Evolutionary conservation across 257 asterid genomes (phyloP), one percentile per base, ranked within the genome.

Genomic region (Fraxinus quadrangulata): DNA sequence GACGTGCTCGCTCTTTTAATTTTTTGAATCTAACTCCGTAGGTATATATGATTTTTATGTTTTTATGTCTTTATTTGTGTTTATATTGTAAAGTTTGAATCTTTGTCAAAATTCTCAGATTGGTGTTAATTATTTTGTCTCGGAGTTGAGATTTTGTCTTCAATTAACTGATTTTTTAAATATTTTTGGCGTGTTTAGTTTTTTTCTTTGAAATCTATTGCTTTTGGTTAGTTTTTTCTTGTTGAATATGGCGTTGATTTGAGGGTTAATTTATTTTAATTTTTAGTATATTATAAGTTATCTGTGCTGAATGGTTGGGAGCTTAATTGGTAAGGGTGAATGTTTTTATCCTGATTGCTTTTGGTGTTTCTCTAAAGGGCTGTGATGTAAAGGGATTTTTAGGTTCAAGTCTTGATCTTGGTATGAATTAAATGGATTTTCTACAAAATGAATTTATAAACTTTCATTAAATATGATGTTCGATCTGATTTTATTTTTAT

Each of bases 31-130:
- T 47, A 56, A 63, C 34, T 66, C 74, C 49, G 17, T 71, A 17
- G 33, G 68, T 40, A 19, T 42, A 30, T 78, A 17, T 40, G 21
- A 31, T 51, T 42, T 67, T 17, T 10, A 16, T 23, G 0, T 26
- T 26, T 80, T 37, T 33, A 13, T 61, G n/a, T 42, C 56, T 71
- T 42, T 70, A 2, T 56, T 24, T 42, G 6, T 31, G 30, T 70
- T n/a, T 26, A 51, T 54, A 56, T 6, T 75, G 76, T 70, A 61
- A 78, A 85, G 83, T 80, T 84, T 56, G 85, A 81, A 81, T 79
- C 79, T 81, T 82, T 82, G 85, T 54, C 75, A 69, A 65, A 74
- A 73, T 54, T 77, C 28, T 67, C 80, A 75, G 76, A 79, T 83
- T 76, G 81, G 70, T 40, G 1, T 61, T 74, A 65, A 79, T 69